Evolutionary conservation across 306 rosid genomes (phyloP).

Genomic region (Cicer arietinum): DNA sequence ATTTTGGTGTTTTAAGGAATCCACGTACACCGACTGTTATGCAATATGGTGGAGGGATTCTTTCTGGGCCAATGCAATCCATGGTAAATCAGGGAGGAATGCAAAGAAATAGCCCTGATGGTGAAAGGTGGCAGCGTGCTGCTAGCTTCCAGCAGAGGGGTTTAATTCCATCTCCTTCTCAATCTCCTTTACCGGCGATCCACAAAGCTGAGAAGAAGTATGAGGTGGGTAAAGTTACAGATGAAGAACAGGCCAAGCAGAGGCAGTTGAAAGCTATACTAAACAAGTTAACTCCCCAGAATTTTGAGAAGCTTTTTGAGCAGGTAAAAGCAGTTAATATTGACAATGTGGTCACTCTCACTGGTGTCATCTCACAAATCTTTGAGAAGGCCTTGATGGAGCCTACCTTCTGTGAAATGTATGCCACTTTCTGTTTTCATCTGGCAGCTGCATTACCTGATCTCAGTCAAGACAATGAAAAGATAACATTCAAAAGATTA

Average conservation of each 20-base stretch:
- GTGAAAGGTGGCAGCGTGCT: constrained; percentile 86
- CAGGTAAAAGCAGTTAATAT: constrained; percentile 94
- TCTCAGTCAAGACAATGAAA: constrained; percentile 77
- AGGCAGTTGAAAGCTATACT: constrained; percentile 85
- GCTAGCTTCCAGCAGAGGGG: constrained; percentile 74
- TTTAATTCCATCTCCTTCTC: constrained; percentile 78
- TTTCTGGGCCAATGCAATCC: constrained; percentile 78
- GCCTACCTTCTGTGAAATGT: constrained; percentile 99
- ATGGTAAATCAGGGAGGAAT: constrained; percentile 72
- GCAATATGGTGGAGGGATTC: constrained; percentile 71
- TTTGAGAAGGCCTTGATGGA: constrained; percentile 96
- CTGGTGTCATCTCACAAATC: constrained; percentile 93
- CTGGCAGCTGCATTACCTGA: constrained; percentile 81
- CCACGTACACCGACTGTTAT: constrained; percentile 61
- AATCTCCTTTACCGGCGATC: constrained; percentile 72
- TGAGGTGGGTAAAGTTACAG: constrained; percentile 86
- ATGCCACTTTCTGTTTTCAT: constrained; percentile 83
- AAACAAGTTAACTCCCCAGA: constrained; percentile 95
- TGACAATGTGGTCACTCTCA: constrained; percentile 71
- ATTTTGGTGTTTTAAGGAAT: constrained; percentile 74
- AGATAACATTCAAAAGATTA: constrained; percentile 86
- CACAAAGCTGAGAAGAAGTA: constrained; percentile 95
- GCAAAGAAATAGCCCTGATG: constrained; percentile 74
- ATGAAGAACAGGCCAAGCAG: constrained; percentile 82
- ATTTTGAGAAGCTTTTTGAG: constrained; percentile 87